phyloP scores from a whole-genome alignment of 1,284 basidiomycete genomes.

The Microbotryum scabiosae region DNA sequence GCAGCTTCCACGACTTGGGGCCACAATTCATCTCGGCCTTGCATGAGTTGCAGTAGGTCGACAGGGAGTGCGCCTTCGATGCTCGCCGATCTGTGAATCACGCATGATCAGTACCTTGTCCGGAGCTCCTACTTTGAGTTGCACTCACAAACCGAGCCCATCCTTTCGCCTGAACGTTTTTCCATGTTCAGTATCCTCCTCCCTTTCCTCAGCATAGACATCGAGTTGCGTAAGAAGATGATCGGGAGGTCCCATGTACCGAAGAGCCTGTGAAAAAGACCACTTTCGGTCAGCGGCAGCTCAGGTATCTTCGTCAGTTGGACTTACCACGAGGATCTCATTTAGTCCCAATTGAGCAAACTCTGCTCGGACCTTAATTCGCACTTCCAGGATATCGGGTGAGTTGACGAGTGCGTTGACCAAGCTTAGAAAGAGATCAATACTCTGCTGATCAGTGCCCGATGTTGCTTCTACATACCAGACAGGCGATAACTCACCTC shows the following conservation, averaged over 20 bases:
- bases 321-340: conserved; percentile 67
- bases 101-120: no score
- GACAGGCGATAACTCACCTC: conserved; percentile 41
- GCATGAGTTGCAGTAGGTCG: no score
- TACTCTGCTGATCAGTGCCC: neutral
- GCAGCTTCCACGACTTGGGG: no score
- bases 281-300: neutral
- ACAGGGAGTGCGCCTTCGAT: no score
- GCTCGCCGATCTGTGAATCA: no score
- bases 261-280: conserved; percentile 50
- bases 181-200: conserved; percentile 57
- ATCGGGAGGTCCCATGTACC: conserved; percentile 68
- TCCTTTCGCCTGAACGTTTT: conserved; percentile 56
- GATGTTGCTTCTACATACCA: neutral
- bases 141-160: no score
- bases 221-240: conserved; percentile 62
- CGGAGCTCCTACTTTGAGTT: no score
- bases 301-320: neutral
- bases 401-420: conserved; percentile 72
- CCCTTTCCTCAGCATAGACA: conserved; percentile 76
- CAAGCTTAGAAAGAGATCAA: conserved; percentile 38
- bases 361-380: conserved; percentile 69
- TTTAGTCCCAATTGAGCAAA: conserved; percentile 69
- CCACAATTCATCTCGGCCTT: no score
- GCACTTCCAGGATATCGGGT: conserved; percentile 66